Evolutionary conservation across 108 stramenopile species (phyloP), one percentile per base, ranked within the genome.

Genomic region (Thalassiosira profunda): DNA sequence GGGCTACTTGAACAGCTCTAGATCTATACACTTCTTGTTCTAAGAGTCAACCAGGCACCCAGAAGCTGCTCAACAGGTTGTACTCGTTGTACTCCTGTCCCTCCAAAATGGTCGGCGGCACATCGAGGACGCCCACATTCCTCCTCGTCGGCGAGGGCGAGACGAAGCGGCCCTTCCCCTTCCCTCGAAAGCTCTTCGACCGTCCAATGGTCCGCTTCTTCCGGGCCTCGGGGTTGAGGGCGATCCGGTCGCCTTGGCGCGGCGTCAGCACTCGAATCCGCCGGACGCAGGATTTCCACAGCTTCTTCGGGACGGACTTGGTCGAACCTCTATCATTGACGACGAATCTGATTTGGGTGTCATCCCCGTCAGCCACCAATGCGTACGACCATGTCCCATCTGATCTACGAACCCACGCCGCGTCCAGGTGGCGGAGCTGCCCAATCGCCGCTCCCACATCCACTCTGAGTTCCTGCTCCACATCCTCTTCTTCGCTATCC

Each of bases 331-430:
- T 51, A 44, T 45, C 31, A 54, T 76, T 76, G 2, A 76, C 75
- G 47, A 63, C 68, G 75, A 76, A 76, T 37, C 48, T 49, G 15
- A 76, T 76, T 1, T 59, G 33, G 46, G 60, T 29, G 58, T 53
- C 38, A 2, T 43, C 45, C 7, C 74, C 74, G 45, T 76, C 52
- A 7, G 59, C 58, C 17, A 55, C 60, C 29, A 77, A 23, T 23
- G 76, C 76, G 51, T 77, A 77, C 11, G 76, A 69, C 76, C 76
- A 77, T 18, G 42, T 47, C 36, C 76, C 76, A 67, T 77, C 76
- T 6, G 76, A 63, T 31, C 76, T 42, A 31, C 76, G 57, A 41
- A 77, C 76, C 41, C 68, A 77, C 5, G 76, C 76, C 44, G 61
- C 76, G 64, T 69, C 76, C 26, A 42, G 63, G 4, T 56, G 55